Percentiles rank a stretch among this genome's conserved stretches.
These are phyloP conservation scores for Exophiala bonariae DNA, from an alignment of 2,329 filamentous ascomycete species.

Conservation along the genomic window DNA sequence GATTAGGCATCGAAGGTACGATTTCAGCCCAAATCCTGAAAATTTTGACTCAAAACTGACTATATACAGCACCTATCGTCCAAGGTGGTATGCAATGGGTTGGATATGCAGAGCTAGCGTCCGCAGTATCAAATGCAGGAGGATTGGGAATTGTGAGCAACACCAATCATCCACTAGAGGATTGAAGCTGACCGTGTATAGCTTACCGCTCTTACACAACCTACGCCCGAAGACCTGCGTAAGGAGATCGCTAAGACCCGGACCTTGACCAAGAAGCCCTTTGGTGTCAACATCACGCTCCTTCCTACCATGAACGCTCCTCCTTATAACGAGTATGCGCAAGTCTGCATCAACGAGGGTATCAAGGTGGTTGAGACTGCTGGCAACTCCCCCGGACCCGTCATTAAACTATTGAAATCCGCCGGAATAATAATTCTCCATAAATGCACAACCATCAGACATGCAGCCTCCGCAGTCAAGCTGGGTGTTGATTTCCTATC, in stretches of 20 bases:
- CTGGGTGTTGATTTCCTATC: conserved; percentile 94
- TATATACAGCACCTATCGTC: conserved; percentile 44
- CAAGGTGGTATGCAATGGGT: conserved; percentile 60
- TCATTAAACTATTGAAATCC: conserved; percentile 85
- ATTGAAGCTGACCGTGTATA: conserved; percentile 25
- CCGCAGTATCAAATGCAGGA: conserved; percentile 54
- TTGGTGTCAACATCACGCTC: conserved; percentile 93
- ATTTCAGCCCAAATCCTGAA: not conserved
- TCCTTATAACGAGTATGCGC: conserved; percentile 88
- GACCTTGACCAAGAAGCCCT: conserved; percentile 63
- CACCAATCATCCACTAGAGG: not conserved
- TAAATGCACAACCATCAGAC: conserved; percentile 96
- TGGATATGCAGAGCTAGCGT: conserved; percentile 53
- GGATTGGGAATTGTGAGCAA: conserved; percentile 49
- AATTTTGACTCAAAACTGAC: not conserved
- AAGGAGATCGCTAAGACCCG: conserved; percentile 89
- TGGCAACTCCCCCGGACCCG: conserved; percentile 83
- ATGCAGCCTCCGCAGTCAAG: conserved; percentile 87
- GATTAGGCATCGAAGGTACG: conserved; percentile 54
- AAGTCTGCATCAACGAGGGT: conserved; percentile 90
- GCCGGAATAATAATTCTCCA: conserved; percentile 79
- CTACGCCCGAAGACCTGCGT: conserved; percentile 85
- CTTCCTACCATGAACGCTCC: conserved; percentile 86
- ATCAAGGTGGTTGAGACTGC: conserved; percentile 90
- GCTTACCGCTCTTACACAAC: conserved; percentile 74